Conservation (phyloP, 495 filamentous ascomycete genomes). For the Penicillium canariense region DNA sequence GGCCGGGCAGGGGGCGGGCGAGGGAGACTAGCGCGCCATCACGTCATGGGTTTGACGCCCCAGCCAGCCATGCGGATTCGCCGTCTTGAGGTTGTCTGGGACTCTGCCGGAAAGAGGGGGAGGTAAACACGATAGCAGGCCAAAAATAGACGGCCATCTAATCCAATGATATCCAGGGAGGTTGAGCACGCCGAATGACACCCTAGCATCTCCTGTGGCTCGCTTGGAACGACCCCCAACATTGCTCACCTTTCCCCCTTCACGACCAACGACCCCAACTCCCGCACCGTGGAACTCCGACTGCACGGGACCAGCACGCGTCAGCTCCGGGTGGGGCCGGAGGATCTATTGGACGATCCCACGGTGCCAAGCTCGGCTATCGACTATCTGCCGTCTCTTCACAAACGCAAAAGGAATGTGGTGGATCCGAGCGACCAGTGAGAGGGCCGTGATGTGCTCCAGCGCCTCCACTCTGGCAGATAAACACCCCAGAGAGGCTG, state of each 20-base stretch:
- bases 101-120: too few species aligned
- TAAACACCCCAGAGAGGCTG: conserved; percentile 8
- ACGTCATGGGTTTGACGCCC: conserved; percentile 11
- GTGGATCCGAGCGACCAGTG: conserved; percentile 11
- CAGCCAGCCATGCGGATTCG: not conserved
- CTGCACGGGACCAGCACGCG: conserved; percentile 38
- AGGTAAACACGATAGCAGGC: too few species aligned
- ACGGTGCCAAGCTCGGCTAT: conserved; percentile 46
- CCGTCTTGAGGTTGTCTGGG: too few species aligned
- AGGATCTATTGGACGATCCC: conserved; percentile 35
- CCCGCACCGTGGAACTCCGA: conserved; percentile 4
- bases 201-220: not conserved
- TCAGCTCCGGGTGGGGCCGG: conserved; percentile 33
- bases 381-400: conserved; percentile 47
- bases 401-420: conserved; percentile 13
- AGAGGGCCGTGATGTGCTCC: not conserved
- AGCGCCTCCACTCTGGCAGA: not conserved
- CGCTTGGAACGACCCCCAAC: not conserved
- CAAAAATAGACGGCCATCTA: too few species aligned
- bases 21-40: conserved; percentile 2
- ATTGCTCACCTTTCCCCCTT: not conserved
- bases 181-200: not conserved
- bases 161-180: too few species aligned
- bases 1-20: conserved; percentile 1
- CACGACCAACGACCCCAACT: too few species aligned